These are phyloP conservation scores for Thermoascus crustaceus DNA, from an alignment of 2,329 filamentous ascomycete genomes.

Conservation along the genomic window DNA sequence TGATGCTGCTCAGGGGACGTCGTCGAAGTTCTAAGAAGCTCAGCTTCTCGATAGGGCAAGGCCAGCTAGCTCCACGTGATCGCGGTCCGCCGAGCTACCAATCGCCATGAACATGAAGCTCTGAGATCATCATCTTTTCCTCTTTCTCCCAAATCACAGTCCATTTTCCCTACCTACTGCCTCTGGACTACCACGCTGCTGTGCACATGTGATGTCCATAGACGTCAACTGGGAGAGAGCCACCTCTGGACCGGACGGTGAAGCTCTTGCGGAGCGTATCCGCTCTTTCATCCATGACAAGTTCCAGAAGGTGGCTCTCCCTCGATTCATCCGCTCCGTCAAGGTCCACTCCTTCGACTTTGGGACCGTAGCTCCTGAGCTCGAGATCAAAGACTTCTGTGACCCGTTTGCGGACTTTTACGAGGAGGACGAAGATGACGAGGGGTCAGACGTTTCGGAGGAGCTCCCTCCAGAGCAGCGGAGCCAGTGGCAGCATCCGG, in stretches of 20 bases:
- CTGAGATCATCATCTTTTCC: no score
- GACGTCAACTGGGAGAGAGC: conserved; percentile 94
- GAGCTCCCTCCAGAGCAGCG: conserved; percentile 21
- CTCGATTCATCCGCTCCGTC: conserved; percentile 94
- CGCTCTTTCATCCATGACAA: conserved; percentile 90
- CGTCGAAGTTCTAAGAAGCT: no score
- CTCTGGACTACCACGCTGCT: background rate
- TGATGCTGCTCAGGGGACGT: background rate
- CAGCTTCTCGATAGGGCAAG: no score
- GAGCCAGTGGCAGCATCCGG: conserved; percentile 14
- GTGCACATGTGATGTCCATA: conserved; percentile 68
- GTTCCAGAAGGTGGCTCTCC: conserved; percentile 84
- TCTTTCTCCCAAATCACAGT: no score
- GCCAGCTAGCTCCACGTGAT: no score
- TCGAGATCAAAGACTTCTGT: conserved; percentile 94
- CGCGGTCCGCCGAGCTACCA: no score
- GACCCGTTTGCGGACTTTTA: conserved; percentile 96
- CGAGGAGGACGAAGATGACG: conserved; percentile 60
- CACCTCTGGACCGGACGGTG: conserved; percentile 80
- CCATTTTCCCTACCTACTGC: no score
- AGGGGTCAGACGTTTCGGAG: conserved; percentile 33
- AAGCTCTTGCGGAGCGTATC: conserved; percentile 74
- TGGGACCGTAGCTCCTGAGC: conserved; percentile 68
- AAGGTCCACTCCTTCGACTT: conserved; percentile 92
- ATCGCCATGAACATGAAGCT: no score